Evolutionary conservation across 2,329 filamentous ascomycete genomes (phyloP).

Genomic region (Phoma sp.): DNA sequence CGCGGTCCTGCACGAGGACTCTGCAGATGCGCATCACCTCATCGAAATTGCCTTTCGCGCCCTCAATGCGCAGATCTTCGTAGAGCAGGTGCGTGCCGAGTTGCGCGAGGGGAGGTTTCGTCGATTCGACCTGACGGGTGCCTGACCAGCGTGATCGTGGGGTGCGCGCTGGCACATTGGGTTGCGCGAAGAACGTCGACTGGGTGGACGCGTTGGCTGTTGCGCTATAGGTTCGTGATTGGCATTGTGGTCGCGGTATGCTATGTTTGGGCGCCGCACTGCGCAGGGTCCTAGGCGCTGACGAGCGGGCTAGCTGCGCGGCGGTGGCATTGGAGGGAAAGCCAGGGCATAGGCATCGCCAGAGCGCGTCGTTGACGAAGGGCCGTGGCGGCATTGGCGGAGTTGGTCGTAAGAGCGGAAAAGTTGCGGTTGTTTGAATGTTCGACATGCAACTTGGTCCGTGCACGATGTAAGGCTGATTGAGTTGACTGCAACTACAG

Average conservation of each 20-base stretch:
- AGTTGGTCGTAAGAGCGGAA: not conserved
- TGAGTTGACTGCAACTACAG: not conserved
- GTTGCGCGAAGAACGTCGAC: constrained; percentile 12
- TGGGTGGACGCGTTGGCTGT: constrained; percentile 11
- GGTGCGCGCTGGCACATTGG: not conserved
- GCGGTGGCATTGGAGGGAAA: constrained; percentile 19
- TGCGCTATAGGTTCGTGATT: constrained; percentile 23
- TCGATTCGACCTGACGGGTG: no score
- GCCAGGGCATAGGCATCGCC: constrained; percentile 43
- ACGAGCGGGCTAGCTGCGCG: not conserved
- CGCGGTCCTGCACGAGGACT: constrained; percentile 63
- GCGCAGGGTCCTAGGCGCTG: constrained; percentile 2
- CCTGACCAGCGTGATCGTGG: no score
- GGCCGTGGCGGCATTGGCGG: constrained; percentile 40
- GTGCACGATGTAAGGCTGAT: constrained; percentile 1
- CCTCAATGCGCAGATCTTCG: constrained; percentile 36
- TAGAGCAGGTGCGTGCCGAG: constrained; percentile 40
- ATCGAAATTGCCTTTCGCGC: constrained; percentile 31
- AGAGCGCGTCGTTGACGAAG: constrained; percentile 43
- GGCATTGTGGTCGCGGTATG: not conserved
- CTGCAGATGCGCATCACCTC: constrained; percentile 56
- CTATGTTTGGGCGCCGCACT: not conserved
- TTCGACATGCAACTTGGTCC: constrained; percentile 6
- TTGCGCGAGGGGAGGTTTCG: constrained; percentile 24
- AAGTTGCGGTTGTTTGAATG: not conserved